phyloP scores from a whole-genome alignment of 352 stramenopile species.

The Phytophthora agathidicida region DNA sequence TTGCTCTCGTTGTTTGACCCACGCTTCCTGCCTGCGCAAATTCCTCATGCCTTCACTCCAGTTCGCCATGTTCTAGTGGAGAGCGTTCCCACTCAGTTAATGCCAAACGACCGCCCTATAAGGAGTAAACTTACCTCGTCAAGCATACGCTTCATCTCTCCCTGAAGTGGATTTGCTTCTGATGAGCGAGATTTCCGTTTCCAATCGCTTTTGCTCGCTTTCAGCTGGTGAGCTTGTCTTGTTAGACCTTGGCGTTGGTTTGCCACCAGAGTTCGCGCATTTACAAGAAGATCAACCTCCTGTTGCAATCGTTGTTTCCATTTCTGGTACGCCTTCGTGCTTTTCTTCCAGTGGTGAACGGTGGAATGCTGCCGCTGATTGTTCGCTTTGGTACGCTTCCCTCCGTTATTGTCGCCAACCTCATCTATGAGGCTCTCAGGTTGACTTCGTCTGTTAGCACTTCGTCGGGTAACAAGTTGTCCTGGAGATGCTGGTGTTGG shows the following conservation, averaged over 20 bases:
- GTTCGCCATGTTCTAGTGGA: conserved; percentile 38
- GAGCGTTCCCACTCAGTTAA: neutral
- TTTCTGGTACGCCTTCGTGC: conserved; percentile 30
- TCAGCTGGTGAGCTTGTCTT: conserved; percentile 60
- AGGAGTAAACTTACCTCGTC: conserved; percentile 43
- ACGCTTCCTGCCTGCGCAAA: conserved; percentile 53
- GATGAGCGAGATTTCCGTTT: conserved; percentile 33
- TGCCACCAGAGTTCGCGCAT: conserved; percentile 43
- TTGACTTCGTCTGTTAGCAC: neutral
- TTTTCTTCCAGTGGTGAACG: conserved; percentile 8
- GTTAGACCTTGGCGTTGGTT: conserved; percentile 58
- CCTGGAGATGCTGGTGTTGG: conserved; percentile 9
- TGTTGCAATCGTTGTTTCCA: conserved; percentile 57
- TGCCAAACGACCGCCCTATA: neutral
- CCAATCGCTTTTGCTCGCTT: conserved; percentile 60
- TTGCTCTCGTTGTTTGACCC: conserved; percentile 52
- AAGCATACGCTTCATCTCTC: conserved; percentile 70
- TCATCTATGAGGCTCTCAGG: conserved; percentile 11
- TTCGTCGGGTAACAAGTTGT: conserved; percentile 4
- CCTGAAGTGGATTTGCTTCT: conserved; percentile 40
- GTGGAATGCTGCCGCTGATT: conserved; percentile 11
- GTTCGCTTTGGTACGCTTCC: conserved; percentile 3
- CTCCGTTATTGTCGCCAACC: neutral
- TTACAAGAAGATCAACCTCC: conserved; percentile 53
- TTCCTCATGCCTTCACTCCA: conserved; percentile 58